Evolutionary conservation across 2,329 filamentous ascomycete species (phyloP).

Genomic region (Pochonia chlamydosporia): DNA sequence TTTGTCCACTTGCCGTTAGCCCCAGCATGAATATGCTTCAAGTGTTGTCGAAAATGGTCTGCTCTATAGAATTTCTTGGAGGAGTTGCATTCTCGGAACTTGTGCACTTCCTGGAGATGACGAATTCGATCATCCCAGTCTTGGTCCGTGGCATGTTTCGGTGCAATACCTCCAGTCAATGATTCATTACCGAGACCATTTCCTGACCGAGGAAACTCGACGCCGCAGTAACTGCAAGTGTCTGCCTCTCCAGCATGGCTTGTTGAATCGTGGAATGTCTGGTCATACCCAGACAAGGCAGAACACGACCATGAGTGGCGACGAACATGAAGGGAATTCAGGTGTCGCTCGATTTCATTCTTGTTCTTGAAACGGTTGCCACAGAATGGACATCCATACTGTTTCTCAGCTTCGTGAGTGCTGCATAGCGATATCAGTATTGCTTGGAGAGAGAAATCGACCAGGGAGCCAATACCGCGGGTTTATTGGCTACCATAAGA

Average conservation of each 20-base stretch:
- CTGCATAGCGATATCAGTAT: too few relatives aligned
- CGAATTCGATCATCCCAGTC: conserved; percentile 85
- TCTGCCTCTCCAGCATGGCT: conserved; percentile 63
- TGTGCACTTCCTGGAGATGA: conserved; percentile 87
- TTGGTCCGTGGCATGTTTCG: conserved; percentile 59
- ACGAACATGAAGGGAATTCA: conserved; percentile 88
- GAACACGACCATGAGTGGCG: conserved; percentile 97
- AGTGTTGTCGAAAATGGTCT: conserved; percentile 95
- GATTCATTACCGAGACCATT: conserved; percentile 27
- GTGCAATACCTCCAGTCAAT: conserved; percentile 27
- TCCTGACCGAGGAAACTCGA: conserved; percentile 66
- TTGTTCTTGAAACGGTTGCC: conserved; percentile 98
- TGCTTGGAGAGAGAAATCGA: neutral
- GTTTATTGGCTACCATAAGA: too few relatives aligned
- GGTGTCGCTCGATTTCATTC: conserved; percentile 93
- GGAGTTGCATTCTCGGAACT: conserved; percentile 96
- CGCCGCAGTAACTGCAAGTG: conserved; percentile 90
- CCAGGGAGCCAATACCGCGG: too few relatives aligned
- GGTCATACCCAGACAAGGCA: conserved; percentile 68
- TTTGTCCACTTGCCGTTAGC: conserved; percentile 99
- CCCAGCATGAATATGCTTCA: conserved; percentile 95
- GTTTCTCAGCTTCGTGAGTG: conserved; percentile 87
- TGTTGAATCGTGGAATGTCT: conserved; percentile 81
- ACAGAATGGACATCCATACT: conserved; percentile 90
- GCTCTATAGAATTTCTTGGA: conserved; percentile 97